Conservation (phyloP, 768 basidiomycete genomes). For the Hygrocybe punicea region DNA sequence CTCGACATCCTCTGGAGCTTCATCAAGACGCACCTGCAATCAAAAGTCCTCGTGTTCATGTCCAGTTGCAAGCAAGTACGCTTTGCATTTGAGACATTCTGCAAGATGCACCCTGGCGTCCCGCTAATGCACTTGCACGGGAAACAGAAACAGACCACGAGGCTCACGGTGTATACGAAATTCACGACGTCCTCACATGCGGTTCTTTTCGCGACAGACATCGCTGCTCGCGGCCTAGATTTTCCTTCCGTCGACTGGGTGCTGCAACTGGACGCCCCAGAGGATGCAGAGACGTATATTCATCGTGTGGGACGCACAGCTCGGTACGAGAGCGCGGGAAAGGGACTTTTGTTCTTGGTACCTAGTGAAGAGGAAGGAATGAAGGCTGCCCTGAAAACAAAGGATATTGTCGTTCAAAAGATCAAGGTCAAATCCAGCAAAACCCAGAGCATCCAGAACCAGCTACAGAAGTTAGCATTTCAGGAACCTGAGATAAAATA, state of each 20-base stretch:
- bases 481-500: slow-evolving; percentile 97
- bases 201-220: slow-evolving; percentile 90
- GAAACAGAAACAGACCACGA: slow-evolving; percentile 92
- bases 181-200: slow-evolving; percentile 82
- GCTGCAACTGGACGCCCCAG: slow-evolving; percentile 90
- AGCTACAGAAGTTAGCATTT: slow-evolving; percentile 90
- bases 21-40: slow-evolving; percentile 88
- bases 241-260: slow-evolving; percentile 98
- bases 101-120: slow-evolving; percentile 91
- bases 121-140: slow-evolving; percentile 93
- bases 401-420: slow-evolving; percentile 65
- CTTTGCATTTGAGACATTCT: slow-evolving; percentile 93
- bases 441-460: slow-evolving; percentile 77
- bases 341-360: slow-evolving; percentile 73
- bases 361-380: slow-evolving; percentile 96
- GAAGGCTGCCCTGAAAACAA: slow-evolving; percentile 63
- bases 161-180: slow-evolving; percentile 76
- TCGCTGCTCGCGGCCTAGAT: slow-evolving; percentile 93
- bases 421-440: slow-evolving; percentile 90
- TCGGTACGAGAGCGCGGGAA: slow-evolving; percentile 86
- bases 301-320: slow-evolving; percentile 96
- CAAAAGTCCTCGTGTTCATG: slow-evolving; percentile 89
- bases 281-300: slow-evolving; percentile 96
- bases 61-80: slow-evolving; percentile 97
- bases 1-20: slow-evolving; percentile 92